Evolutionary conservation across 1,284 basidiomycete genomes (phyloP).

Genomic region (Malassezia globosa): DNA sequence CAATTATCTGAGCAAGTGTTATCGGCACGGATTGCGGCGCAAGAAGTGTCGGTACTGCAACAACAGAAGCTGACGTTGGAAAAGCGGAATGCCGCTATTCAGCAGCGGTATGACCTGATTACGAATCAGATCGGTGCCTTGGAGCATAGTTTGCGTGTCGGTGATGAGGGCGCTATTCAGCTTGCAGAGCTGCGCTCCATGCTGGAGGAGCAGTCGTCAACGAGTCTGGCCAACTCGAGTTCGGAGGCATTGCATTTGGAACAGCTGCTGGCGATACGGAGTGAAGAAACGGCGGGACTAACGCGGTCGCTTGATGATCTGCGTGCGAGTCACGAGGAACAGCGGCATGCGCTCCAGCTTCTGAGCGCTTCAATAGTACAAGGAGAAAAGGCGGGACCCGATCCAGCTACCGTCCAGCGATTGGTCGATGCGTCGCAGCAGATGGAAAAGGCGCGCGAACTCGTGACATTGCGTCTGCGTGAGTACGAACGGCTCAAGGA

Average conservation of each 20-base stretch:
- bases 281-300: constrained; percentile 71
- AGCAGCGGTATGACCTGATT: constrained; percentile 18
- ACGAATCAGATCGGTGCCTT: constrained; percentile 15
- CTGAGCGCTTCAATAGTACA: constrained; percentile 68
- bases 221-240: constrained; percentile 77
- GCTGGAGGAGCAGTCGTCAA: constrained; percentile 82
- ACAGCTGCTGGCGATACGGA: constrained; percentile 77
- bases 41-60: constrained; percentile 76
- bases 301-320: constrained; percentile 80
- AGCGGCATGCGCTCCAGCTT: constrained; percentile 74
- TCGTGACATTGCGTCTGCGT: constrained; percentile 87
- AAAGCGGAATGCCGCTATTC: constrained; percentile 61
- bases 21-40: constrained; percentile 72
- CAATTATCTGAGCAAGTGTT: constrained; percentile 79
- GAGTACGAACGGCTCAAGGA: constrained; percentile 99
- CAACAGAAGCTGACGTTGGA: constrained; percentile 80
- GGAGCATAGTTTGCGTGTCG: constrained; percentile 12
- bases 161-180: constrained; percentile 67
- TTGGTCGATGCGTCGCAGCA: constrained; percentile 75
- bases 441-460: constrained; percentile 89
- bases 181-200: constrained; percentile 75
- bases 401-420: constrained; percentile 7
- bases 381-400: neutral
- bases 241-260: constrained; percentile 79
- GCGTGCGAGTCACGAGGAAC: constrained; percentile 92